Evolutionary conservation across 345 rosid species (phyloP), one percentile per base, ranked within the genome.

Genomic region (Syzygium aromaticum): DNA sequence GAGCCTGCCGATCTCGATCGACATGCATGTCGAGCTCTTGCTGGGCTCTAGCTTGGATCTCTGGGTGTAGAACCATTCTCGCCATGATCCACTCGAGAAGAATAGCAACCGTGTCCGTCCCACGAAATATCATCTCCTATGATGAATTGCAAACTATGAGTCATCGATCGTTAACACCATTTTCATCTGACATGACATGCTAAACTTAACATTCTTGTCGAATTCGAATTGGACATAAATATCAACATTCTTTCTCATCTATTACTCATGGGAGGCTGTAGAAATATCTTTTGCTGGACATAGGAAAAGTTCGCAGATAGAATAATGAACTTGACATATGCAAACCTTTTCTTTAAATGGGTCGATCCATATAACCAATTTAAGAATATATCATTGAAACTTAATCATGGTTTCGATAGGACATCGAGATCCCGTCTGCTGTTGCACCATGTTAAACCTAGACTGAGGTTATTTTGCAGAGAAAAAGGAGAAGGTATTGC

Each of bases 11-110:
- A 13, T 84, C 57, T 25, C 12, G 30, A 46, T 91, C 93, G 2
- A 89, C 86, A 84, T 89, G 87, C 54, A 86, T 52, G 87, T 93
- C 93, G 7, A 93, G 90, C 89, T 93, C 96, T 23, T 87, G 86
- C 19, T 90, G 96, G 56, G 90, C 93, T 84, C 89, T 92, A 14
- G 89, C 87, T 86, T 94, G 96, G 83, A 93, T 89, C 86, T 93
- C 92, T 54, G 91, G 94, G 89, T 94, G 98, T 77, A 92, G 8
- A 25, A 92, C 94, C 88, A 95, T 88, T 86, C 98, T 88, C 2
- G 98, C 96, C 95, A 95, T 92, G 49, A 86, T 91, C 98, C 96
- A 95, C 86, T 94, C 98, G 12, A 95, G 90, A n/a, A 95, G 94
- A 84, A 93, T 89, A 5, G 96, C 94, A 3, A 95, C 92, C 0